Evolutionary conservation across 176 grass and related monocot species (phyloP).

Genomic region (Ensete glaucum): DNA sequence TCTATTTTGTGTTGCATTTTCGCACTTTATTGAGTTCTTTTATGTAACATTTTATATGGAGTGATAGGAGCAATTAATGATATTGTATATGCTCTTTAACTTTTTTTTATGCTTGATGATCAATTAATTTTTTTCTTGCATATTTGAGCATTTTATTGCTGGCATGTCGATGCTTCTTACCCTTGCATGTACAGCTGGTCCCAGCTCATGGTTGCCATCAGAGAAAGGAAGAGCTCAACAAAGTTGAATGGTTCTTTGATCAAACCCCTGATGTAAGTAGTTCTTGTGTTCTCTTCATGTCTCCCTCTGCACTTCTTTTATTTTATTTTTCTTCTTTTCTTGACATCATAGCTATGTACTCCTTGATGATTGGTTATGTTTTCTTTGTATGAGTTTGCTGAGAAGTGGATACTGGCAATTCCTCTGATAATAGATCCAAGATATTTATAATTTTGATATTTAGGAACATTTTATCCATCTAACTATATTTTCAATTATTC

Average conservation of each 20-base stretch:
- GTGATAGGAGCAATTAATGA: background rate
- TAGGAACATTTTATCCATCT: no score
- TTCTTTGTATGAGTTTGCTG: background rate
- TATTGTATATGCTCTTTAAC: background rate
- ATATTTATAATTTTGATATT: no score
- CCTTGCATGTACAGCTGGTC: slow-evolving; percentile 30
- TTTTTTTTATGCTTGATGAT: background rate
- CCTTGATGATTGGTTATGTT: background rate
- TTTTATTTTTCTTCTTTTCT: background rate
- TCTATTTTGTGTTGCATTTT: no score
- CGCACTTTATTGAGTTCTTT: no score
- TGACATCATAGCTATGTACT: background rate
- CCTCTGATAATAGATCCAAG: no score
- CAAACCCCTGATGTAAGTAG: slow-evolving; percentile 55
- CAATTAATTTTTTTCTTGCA: background rate
- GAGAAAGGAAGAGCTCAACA: slow-evolving; percentile 64
- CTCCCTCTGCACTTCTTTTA: background rate
- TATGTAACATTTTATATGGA: background rate
- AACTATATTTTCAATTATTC: no score
- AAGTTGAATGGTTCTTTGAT: slow-evolving; percentile 63
- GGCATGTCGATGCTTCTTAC: slow-evolving; percentile 4
- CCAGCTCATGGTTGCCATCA: slow-evolving; percentile 32
- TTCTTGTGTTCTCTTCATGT: slow-evolving; percentile 2
- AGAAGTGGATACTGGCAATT: background rate
- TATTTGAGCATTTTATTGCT: background rate